A percentile compares a stretch with the other conserved stretches of the same genome.
phyloP scores from a whole-genome alignment of 306 rosid species.

The Cucurbita maxima region DNA sequence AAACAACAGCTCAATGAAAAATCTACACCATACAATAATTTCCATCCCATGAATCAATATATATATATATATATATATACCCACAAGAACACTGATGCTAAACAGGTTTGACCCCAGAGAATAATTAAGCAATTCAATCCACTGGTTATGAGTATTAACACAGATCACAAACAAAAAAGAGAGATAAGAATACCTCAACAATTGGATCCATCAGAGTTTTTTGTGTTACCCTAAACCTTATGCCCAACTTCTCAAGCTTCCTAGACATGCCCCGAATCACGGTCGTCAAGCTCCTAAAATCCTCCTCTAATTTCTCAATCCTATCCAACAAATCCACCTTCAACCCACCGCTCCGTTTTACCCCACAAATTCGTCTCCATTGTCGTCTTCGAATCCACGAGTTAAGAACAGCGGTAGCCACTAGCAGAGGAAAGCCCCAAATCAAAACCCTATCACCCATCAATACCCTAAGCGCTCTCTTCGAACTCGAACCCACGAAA shows the following conservation, averaged over 20 bases:
- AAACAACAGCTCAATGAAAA: not conserved
- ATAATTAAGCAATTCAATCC: not conserved
- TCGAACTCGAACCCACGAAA: conserved; percentile 18
- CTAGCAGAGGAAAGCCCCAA: conserved; percentile 28
- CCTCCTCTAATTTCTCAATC: conserved; percentile 73
- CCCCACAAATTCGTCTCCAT: conserved; percentile 36
- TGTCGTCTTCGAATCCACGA: conserved; percentile 61
- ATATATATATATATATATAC: not conserved
- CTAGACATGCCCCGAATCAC: conserved; percentile 55
- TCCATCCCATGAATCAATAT: not conserved
- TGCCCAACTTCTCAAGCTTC: conserved; percentile 82
- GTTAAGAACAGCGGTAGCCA: conserved; percentile 38
- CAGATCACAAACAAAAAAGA: not conserved
- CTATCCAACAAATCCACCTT: conserved; percentile 58
- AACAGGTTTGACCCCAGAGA: not conserved
- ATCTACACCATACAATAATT: not conserved
- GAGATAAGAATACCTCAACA: conserved; percentile 41
- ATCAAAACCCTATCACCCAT: conserved; percentile 21
- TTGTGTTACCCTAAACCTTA: conserved; percentile 58
- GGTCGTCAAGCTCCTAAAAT: conserved; percentile 38
- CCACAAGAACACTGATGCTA: not conserved
- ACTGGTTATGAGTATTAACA: not conserved
- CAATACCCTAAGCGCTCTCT: conserved; percentile 20
- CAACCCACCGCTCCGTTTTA: conserved; percentile 25
- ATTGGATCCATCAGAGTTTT: conserved; percentile 58